phyloP scores from a whole-genome alignment of 225 moss, liverwort and hornwort genomes.

The Physcomitrellopsis africana region DNA sequence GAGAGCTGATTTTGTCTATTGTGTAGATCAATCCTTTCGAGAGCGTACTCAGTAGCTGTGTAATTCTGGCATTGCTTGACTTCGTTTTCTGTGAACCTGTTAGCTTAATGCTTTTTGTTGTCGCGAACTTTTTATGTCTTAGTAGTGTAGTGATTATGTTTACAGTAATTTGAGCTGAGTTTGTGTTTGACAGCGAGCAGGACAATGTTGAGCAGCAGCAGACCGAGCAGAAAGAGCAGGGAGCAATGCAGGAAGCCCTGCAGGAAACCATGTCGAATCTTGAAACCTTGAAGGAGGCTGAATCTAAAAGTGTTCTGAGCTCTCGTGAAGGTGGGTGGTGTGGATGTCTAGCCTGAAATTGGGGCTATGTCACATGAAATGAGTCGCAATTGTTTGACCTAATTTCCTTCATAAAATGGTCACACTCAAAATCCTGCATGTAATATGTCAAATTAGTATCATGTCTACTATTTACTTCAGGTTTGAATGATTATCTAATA shows the following conservation, averaged over 20 bases:
- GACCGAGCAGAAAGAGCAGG: constrained; percentile 42
- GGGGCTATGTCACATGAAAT: neutral
- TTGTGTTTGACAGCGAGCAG: constrained; percentile 61
- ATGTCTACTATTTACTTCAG: no score
- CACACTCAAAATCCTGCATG: no score
- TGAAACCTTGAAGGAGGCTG: neutral
- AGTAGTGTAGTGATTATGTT: constrained; percentile 36
- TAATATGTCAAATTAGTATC: no score
- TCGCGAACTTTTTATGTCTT: constrained; percentile 3
- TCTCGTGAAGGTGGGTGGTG: constrained; percentile 47
- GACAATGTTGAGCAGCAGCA: constrained; percentile 55
- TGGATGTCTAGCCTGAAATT: neutral
- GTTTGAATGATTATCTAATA: no score
- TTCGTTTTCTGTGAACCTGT: neutral
- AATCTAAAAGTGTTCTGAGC: constrained; percentile 24
- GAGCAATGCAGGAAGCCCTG: constrained; percentile 37
- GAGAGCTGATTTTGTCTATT: no score
- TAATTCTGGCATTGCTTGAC: neutral
- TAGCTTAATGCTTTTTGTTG: neutral
- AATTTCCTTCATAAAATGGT: no score
- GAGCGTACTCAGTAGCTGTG: no score
- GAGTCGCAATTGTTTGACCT: no score
- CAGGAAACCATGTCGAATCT: constrained; percentile 38
- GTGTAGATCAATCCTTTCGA: no score
- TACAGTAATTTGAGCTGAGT: constrained; percentile 54